Percentiles rank a stretch among this genome's conserved stretches.
Conservation (phyloP, 768 basidiomycete genomes). For the Xerocomellus dryophilus region DNA sequence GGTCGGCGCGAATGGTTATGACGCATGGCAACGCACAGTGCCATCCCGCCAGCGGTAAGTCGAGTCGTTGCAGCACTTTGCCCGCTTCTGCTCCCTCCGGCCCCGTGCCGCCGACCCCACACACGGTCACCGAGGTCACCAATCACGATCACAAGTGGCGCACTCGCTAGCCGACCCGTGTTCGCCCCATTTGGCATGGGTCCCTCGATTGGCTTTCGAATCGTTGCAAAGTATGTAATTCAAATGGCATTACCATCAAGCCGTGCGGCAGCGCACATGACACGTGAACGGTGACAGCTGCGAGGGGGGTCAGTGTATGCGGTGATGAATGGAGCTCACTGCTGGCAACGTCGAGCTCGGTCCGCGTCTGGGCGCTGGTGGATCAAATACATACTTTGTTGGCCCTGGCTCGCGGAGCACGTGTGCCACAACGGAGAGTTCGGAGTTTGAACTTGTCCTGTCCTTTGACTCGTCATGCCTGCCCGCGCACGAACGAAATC, state of each 20-base stretch:
- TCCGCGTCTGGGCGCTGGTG: neutral
- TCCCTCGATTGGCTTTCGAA: neutral
- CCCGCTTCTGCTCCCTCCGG: neutral
- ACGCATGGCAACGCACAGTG: neutral
- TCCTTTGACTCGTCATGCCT: constrained; percentile 38
- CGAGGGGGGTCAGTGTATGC: neutral
- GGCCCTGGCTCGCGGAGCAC: neutral
- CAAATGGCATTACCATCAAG: constrained; percentile 13
- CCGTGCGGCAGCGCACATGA: constrained; percentile 4
- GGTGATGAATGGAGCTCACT: neutral
- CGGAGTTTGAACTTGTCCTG: constrained; percentile 34
- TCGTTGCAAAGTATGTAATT: neutral
- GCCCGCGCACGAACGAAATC: constrained; percentile 47
- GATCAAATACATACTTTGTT: neutral
- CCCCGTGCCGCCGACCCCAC: neutral
- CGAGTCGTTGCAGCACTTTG: neutral
- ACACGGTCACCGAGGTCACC: neutral
- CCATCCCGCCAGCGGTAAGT: neutral
- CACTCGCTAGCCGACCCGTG: constrained; percentile 1
- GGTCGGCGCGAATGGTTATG: neutral
- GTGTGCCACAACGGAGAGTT: constrained; percentile 25
- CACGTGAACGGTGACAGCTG: constrained; percentile 14
- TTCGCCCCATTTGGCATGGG: constrained; percentile 13
- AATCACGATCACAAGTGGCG: neutral
- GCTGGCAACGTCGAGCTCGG: constrained; percentile 6